Evolutionary conservation across 1,284 basidiomycete species (phyloP), one percentile per base, ranked within the genome.

Genomic region (Ustilago hordei): DNA sequence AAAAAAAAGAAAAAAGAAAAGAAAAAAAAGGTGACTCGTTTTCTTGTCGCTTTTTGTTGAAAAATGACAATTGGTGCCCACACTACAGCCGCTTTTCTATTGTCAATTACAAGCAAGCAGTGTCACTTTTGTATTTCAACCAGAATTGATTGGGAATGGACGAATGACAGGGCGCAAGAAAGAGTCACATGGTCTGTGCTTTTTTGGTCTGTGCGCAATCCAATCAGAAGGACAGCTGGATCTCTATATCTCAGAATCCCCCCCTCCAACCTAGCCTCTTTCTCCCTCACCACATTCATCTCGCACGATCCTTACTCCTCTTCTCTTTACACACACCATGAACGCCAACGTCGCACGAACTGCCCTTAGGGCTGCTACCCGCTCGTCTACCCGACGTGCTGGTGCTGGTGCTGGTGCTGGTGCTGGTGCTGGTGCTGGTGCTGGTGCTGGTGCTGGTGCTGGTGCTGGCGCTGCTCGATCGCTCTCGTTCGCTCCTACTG

Each of bases 331-430:
- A 19, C 35, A 34, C 55, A 60, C 50, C 47, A 72, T 82, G 69
- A 81, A 81, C 70, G 78, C 78, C 34, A 75, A 69, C 75, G 56
- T 75, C 55, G 64, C 79, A 64, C 63, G 79, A 55, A 70, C 75
- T 43, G 78, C 78, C 58, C 65, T 76, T 58, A 66, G 80, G 54
- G 71, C 80, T 50, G 65, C 78, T 56, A 56, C 78, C 50, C 80
- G 80, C 68, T 76, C 72, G 35, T 63, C 71, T 34, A 12, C 78
- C 41, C 70, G 74, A 43, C 64, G 69, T 50, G 70, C 41, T 41
- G 65, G 55, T 28, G 23, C 23, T 28, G 23, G 23, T 28, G 23
- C 23, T 28, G 23, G 23, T 17, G 66, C 69, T 41, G 63, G 65
- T 15, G 69, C 78, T 36, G 73, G n/a, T 28, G 23, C 23, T 28